phyloP scores from a whole-genome alignment of 2,329 filamentous ascomycete species.

The Stemphylium beticola region DNA sequence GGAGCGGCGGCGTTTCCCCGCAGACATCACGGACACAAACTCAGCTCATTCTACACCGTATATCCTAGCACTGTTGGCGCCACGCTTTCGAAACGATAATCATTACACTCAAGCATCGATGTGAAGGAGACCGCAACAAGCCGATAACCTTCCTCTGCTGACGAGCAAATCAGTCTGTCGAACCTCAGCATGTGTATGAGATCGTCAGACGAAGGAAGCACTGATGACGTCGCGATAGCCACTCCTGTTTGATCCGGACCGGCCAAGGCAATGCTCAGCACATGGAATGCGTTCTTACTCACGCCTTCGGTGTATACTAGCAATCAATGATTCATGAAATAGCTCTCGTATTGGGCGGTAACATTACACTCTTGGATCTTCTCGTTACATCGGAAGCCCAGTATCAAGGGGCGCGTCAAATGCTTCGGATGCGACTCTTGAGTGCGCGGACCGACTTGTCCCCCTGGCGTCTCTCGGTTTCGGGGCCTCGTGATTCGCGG shows the following conservation, averaged over 20 bases:
- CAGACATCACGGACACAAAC: neutral
- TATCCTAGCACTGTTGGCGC: neutral
- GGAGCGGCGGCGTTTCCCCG: slow-evolving; percentile 5
- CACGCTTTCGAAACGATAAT: neutral
- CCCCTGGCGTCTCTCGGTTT: neutral
- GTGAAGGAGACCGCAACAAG: neutral
- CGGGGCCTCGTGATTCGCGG: neutral
- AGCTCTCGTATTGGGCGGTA: neutral
- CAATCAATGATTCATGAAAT: neutral
- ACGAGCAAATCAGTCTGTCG: neutral
- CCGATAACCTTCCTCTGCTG: neutral
- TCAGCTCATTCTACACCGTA: slow-evolving; percentile 2
- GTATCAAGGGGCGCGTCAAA: neutral
- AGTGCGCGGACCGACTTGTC: neutral
- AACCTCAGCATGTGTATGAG: neutral
- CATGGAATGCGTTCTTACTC: neutral
- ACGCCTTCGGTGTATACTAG: neutral
- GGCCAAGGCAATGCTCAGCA: neutral
- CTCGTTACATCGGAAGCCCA: neutral
- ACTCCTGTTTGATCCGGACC: neutral
- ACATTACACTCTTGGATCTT: neutral
- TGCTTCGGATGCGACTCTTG: neutral
- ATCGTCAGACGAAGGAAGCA: neutral
- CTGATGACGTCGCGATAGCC: neutral
- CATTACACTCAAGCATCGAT: neutral